A percentile compares a stretch with the other conserved stretches of the same genome.
These are phyloP conservation scores for Wickerhamiella alocasiicola DNA, from an alignment of 805 yeast genomes.

Conservation along the genomic window DNA sequence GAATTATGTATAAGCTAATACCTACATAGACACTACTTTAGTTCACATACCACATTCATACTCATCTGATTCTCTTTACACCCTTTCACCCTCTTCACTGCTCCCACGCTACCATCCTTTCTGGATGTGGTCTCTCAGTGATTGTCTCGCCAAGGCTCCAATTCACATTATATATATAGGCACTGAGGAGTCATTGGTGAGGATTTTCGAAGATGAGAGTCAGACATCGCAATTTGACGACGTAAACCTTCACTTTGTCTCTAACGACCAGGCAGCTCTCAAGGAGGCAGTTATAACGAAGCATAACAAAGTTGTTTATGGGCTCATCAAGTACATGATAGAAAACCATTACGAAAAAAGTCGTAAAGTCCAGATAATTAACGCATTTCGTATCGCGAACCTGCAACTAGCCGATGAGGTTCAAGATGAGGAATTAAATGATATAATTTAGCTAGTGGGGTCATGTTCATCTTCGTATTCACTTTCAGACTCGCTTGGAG, in stretches of 20 bases:
- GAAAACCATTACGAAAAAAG: background rate
- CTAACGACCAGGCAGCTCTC: background rate
- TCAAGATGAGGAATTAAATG: background rate
- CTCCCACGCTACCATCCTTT: background rate
- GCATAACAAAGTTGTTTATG: background rate
- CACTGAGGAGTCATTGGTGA: background rate
- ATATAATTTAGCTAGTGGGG: background rate
- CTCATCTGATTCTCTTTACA: background rate
- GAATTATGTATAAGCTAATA: no score
- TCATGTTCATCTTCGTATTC: constrained; percentile 16
- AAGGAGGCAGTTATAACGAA: background rate
- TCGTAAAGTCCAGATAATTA: background rate
- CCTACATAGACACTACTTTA: no score
- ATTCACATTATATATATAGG: background rate
- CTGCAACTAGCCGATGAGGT: background rate
- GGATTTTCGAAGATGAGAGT: background rate
- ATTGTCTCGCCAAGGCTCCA: background rate
- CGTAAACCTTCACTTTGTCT: background rate
- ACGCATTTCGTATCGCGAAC: background rate
- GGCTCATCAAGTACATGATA: background rate
- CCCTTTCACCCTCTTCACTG: no score
- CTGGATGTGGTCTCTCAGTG: background rate
- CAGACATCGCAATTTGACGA: background rate
- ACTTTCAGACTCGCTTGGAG: constrained; percentile 22
- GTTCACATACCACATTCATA: background rate